Base-by-base conservation (phyloP, 2,329 filamentous ascomycete genomes). In the Bipolaris cookei region DNA sequence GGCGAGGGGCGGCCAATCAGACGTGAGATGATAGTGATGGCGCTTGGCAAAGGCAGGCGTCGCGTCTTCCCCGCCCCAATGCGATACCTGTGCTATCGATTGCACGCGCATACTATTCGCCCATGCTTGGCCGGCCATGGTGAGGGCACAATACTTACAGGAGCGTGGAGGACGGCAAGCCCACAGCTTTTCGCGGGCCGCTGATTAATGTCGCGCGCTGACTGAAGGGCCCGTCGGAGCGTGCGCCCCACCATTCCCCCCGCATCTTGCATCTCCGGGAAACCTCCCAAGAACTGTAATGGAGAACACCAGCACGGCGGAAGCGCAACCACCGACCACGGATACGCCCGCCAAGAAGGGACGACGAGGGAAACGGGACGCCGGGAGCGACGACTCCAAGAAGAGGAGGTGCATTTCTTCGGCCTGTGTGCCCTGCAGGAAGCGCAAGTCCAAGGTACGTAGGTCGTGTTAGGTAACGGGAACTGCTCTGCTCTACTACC, bases 381-480 rank as follows among this genome's bases (percentile, higher is more conserved):
- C 64, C 28, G 68, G 70, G 2, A 77, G 80, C 52, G 78, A 80
- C 45, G 70, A 73, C 44, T 68, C 70, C 23, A 81, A 72, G 69
- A 77, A 81, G 71, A 67, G 80, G 47, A 65, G 79, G 53, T 81
- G 75, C 62, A 76, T 77, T 44, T 76, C 72, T 20, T 75, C 70
- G 32, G 75, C 75, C 6, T 77, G 75, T 44, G 74, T 77, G 54
- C 75, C 77, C 8, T 79, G 77, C 66, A 65, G 77, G 39, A 75
- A 73, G 68, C 60, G 76, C 50, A 78, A 78, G 69, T 74, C 70
- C 51, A 78, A 78, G 70, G 76, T 77, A 57, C 23, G 42, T 45
- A 57, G 21, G 28, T 34, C 28, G 25, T 32, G 54, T 60, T 54
- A 69, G 48, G 74, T 62, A 51, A 56, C 44, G 18, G 38, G 44